Evolutionary conservation across 805 yeast species (phyloP).

Genomic region (Suhomyces pyralidae): DNA sequence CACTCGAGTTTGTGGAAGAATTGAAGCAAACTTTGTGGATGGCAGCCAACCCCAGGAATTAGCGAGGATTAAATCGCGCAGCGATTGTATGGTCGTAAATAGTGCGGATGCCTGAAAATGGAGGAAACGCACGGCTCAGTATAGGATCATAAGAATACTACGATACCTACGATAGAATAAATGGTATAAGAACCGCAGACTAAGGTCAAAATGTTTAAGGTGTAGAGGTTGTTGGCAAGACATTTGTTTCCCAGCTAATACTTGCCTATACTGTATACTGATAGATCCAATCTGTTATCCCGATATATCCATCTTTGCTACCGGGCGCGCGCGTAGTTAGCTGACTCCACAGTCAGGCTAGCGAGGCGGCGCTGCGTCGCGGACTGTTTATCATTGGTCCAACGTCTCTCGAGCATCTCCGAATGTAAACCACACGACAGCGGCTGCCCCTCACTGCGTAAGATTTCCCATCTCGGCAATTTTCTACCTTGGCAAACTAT

Average conservation of each 20-base stretch:
- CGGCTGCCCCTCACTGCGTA: neutral
- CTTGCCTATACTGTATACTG: no score
- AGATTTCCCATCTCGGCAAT: neutral
- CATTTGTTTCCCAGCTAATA: no score
- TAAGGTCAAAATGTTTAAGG: no score
- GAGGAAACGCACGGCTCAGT: no score
- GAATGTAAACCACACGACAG: neutral
- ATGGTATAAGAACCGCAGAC: no score
- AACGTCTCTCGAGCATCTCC: neutral
- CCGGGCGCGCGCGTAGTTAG: neutral
- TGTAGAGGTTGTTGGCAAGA: no score
- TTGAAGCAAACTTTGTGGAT: constrained; percentile 46
- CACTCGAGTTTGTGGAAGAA: constrained; percentile 50
- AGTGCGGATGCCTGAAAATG: neutral
- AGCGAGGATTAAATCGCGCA: neutral
- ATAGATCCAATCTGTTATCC: neutral
- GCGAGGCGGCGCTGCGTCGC: neutral
- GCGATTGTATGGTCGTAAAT: neutral
- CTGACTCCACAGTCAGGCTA: neutral
- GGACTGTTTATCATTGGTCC: neutral
- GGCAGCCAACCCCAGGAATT: constrained; percentile 1
- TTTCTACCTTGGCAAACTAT: neutral
- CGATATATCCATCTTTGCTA: neutral
- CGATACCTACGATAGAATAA: no score
- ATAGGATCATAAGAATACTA: no score